Evolutionary conservation across 805 yeast species (phyloP).

Genomic region (Hanseniaspora singularis): DNA sequence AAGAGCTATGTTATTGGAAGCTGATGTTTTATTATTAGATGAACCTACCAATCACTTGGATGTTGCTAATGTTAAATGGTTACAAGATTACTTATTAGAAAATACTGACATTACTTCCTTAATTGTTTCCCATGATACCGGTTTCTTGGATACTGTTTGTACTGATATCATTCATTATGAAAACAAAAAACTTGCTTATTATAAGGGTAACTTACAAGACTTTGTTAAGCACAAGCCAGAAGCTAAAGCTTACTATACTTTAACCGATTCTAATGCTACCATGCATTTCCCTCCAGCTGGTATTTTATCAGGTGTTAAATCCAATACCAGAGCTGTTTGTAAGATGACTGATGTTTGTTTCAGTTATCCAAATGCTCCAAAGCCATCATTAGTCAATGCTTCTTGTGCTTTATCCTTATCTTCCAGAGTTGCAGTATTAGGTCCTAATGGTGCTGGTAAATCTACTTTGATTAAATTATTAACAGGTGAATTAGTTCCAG

Average conservation of each 20-base stretch:
- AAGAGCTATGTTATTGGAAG: conserved; percentile 97
- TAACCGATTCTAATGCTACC: conserved; percentile 82
- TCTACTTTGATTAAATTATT: conserved; percentile 86
- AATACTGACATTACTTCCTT: conserved; percentile 84
- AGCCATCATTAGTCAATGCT: conserved; percentile 67
- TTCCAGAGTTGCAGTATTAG: conserved; percentile 93
- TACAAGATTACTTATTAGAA: conserved; percentile 70
- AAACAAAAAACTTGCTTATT: conserved; percentile 83
- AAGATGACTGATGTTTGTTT: conserved; percentile 76
- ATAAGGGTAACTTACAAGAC: conserved; percentile 89
- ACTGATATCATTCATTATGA: conserved; percentile 95
- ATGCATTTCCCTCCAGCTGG: conserved; percentile 99
- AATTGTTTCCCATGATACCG: conserved; percentile 96
- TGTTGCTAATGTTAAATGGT: conserved; percentile 86
- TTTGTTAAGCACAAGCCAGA: conserved; percentile 89
- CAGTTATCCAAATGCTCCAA: conserved; percentile 76
- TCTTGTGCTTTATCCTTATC: conserved; percentile 86
- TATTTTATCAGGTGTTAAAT: conserved; percentile 90
- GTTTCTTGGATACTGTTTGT: conserved; percentile 88
- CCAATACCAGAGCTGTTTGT: conserved; percentile 87
- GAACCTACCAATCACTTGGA: conserved; percentile 99
- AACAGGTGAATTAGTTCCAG: conserved; percentile 84
- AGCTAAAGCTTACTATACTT: conserved; percentile 89
- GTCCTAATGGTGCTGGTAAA: conserved; percentile 99
- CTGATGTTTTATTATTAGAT: conserved; percentile 85